phyloP scores from a whole-genome alignment of 495 filamentous ascomycete species.

The Penicillium malachiteum region DNA sequence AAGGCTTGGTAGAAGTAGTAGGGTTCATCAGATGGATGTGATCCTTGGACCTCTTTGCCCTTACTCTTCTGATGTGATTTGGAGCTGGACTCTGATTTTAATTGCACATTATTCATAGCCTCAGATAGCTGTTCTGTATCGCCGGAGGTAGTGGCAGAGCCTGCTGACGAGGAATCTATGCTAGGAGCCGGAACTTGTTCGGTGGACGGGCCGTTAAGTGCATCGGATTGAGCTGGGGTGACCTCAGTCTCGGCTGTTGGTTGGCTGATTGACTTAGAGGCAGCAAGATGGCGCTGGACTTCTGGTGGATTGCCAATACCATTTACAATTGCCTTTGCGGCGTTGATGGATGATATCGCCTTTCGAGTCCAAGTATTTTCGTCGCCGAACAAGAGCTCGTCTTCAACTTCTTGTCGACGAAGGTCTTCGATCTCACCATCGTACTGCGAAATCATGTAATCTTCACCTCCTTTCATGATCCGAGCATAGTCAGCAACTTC shows the following conservation, averaged over 20 bases:
- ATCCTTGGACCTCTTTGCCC: conserved; percentile 27
- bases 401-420: conserved; percentile 73
- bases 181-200: conserved; percentile 12
- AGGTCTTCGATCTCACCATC: conserved; percentile 74
- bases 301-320: conserved; percentile 72
- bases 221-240: conserved; percentile 24
- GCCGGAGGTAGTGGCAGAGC: conserved; percentile 10
- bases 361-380: conserved; percentile 89
- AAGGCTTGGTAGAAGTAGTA: conserved; percentile 89
- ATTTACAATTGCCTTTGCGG: conserved; percentile 68
- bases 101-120: conserved; percentile 25
- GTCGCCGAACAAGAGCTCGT: conserved; percentile 91
- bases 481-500: conserved; percentile 93
- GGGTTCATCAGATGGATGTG: conserved; percentile 39
- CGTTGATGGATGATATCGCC: conserved; percentile 67
- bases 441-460: conserved; percentile 81
- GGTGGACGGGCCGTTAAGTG: conserved; percentile 37
- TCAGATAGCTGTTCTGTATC: conserved; percentile 30
- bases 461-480: conserved; percentile 90
- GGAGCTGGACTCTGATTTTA: conserved; percentile 15
- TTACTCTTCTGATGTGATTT: conserved; percentile 26
- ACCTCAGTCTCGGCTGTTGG: conserved; percentile 32
- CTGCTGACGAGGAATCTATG: neutral
- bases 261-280: conserved; percentile 44
- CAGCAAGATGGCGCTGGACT: conserved; percentile 48